A percentile compares a stretch with the other conserved stretches of the same genome.
Conservation (phyloP, 345 rosid genomes). For the Hirschfeldia incana region DNA sequence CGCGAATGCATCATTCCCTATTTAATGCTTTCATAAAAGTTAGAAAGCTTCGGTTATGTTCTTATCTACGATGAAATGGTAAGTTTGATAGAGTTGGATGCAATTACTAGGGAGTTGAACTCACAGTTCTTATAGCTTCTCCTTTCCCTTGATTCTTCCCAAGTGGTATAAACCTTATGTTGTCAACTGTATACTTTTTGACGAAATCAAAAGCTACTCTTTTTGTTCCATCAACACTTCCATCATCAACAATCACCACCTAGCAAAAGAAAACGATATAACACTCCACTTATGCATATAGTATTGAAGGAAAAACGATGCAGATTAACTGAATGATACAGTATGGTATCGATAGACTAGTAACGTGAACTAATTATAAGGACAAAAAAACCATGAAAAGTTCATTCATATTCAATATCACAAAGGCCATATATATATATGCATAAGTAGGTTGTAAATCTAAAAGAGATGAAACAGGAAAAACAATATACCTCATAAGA, state of each 20-base stretch:
- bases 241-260: conserved; percentile 94
- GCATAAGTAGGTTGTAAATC: background rate
- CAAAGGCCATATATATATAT: background rate
- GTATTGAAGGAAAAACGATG: background rate
- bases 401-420: background rate
- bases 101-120: conserved; percentile 38
- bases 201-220: conserved; percentile 80
- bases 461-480: background rate
- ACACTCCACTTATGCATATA: background rate
- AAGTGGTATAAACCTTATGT: conserved; percentile 79
- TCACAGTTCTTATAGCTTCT: conserved; percentile 98
- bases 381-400: background rate
- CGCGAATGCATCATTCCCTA: conserved; percentile 99
- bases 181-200: conserved; percentile 71
- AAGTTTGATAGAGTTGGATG: background rate
- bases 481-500: conserved; percentile 75
- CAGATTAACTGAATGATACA: background rate
- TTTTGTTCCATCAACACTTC: conserved; percentile 87
- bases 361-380: background rate
- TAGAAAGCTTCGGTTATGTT: conserved; percentile 58
- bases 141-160: conserved; percentile 98
- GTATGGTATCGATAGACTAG: background rate
- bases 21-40: conserved; percentile 76
- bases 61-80: background rate
- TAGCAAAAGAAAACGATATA: conserved; percentile 24